Evolutionary conservation across 768 basidiomycete genomes (phyloP), one percentile per base, ranked within the genome.

Genomic region (Fomitopsis pulvina): DNA sequence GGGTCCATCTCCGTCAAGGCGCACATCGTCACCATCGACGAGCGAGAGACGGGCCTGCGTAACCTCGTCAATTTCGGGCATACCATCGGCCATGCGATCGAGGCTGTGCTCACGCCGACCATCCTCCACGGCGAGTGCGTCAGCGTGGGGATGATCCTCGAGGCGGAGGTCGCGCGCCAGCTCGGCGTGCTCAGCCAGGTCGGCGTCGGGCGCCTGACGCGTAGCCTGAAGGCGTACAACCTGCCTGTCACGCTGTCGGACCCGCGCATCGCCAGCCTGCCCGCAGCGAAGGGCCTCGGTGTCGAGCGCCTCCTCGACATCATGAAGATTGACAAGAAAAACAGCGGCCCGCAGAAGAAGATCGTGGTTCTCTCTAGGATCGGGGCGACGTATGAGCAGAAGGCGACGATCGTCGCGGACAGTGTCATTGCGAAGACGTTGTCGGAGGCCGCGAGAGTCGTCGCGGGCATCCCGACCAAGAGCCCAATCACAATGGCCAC

Each of bases 11-110:
- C 84, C 45, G 94, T 97, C 53, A 99, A 98, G 68, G 82, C 96
- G 0, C 87, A 97, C 68, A 97, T 98, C 59, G 96, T 98, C 54
- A 94, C 95, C 28, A 79, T 91, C 58, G 96, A 99, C 70, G 92
- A 94, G 67, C 89, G 87, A 62, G 96, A 99, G 71, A 93, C 93
- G 0, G 91, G 96, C 20, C 77, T 99, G 37, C 89, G 96, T 55
- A 97, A 97, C 72, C 83, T 99, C 47, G 95, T 99, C 73, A 99
- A 99, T 69, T 98, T 98, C 62, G 96, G 96, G 1, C 96, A 99
- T 68, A 92, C 88, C 38, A 94, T 99, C 60, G 96, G 96, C 0
- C 96, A 99, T 70, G 96, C 95, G 14, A 94, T 98, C 60, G 96
- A 99, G 69, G 96, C 93, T 7, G 81, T 98, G 32, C 72, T 98